phyloP scores from a whole-genome alignment of 768 basidiomycete genomes.

The Mycena pura region DNA sequence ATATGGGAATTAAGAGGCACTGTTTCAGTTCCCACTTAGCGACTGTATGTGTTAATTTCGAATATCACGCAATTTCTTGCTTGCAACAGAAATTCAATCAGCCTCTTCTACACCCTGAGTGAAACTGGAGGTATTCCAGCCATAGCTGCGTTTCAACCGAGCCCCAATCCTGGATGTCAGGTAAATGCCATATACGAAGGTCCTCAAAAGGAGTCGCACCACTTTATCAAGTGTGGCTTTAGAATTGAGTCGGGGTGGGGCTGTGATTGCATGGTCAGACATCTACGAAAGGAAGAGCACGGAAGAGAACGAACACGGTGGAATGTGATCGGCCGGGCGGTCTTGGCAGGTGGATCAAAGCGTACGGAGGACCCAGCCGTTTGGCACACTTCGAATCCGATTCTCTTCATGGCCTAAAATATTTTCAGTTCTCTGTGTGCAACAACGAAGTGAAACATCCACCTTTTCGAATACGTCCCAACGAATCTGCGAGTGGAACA shows the following conservation, averaged over 20 bases:
- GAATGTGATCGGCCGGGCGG: constrained; percentile 13
- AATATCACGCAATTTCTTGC: too few species aligned
- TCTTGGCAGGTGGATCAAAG: constrained; percentile 11
- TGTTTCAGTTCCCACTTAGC: too few species aligned
- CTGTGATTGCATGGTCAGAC: not conserved
- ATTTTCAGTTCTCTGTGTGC: not conserved
- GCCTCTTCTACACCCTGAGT: not conserved
- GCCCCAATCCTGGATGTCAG: constrained; percentile 1
- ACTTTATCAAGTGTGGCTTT: constrained; percentile 1
- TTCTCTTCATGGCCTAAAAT: constrained; percentile 14
- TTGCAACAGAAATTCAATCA: too few species aligned
- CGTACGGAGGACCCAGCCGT: constrained; percentile 16
- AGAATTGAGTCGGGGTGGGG: constrained; percentile 1
- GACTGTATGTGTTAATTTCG: too few species aligned
- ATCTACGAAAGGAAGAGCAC: not conserved
- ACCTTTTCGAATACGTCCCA: constrained; percentile 12
- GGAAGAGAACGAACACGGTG: constrained; percentile 5
- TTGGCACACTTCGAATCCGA: constrained; percentile 4
- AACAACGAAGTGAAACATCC: not conserved
- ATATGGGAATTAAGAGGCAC: too few species aligned
- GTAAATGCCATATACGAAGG: not conserved
- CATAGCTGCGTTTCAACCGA: constrained; percentile 10
- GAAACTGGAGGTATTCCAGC: constrained; percentile 4
- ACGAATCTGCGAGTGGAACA: not conserved
- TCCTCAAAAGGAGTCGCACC: not conserved